These are phyloP conservation scores for Luffa aegyptiaca DNA, from an alignment of 306 rosid species.

Conservation along the genomic window DNA sequence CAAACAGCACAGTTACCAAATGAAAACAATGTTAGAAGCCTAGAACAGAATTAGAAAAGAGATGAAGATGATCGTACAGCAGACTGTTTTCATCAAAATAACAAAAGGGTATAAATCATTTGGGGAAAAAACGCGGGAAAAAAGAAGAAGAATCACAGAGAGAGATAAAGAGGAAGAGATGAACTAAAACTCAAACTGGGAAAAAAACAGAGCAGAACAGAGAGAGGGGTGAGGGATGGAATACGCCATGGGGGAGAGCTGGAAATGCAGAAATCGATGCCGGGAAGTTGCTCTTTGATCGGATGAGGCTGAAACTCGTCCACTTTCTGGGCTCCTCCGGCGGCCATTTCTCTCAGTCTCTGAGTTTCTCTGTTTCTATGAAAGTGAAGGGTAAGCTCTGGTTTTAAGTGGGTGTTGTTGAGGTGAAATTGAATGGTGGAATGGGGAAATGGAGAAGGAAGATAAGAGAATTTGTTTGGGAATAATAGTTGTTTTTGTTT, in stretches of 20 bases:
- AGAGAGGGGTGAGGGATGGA: neutral
- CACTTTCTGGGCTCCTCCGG: constrained; percentile 24
- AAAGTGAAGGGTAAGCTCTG: neutral
- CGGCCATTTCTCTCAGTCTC: neutral
- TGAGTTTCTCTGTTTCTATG: neutral
- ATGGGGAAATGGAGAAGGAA: neutral
- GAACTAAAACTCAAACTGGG: neutral
- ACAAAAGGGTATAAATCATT: neutral
- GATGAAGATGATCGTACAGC: neutral
- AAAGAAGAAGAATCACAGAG: neutral
- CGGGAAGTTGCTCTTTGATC: constrained; percentile 72
- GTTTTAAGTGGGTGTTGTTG: neutral
- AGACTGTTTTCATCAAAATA: neutral
- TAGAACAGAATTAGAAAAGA: neutral
- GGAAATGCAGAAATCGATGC: constrained; percentile 57
- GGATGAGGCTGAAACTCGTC: constrained; percentile 73
- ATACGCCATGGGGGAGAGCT: constrained; percentile 81
- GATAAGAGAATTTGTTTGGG: neutral
- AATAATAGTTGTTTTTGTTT: neutral
- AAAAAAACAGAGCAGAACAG: constrained; percentile 6
- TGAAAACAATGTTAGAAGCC: neutral
- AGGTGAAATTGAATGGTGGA: neutral
- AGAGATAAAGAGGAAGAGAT: neutral
- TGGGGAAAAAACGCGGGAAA: neutral
- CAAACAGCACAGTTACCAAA: neutral